phyloP scores from a whole-genome alignment of 768 basidiomycete genomes.

The Boletellus emodensis region DNA sequence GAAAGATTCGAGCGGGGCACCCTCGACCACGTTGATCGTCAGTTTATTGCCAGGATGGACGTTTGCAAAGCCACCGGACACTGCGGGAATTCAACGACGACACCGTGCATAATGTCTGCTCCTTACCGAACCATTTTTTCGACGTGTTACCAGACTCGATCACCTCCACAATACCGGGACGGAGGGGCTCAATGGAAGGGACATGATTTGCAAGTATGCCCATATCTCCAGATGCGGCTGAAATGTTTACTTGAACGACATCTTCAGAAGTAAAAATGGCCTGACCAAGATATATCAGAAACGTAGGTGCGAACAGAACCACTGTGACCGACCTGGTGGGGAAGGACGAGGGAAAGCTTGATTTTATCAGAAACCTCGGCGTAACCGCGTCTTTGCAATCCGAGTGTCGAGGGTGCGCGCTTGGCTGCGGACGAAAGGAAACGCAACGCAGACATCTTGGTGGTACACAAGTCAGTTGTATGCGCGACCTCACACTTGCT shows the following conservation, averaged over 20 bases:
- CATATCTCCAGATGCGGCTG: slow-evolving; percentile 96
- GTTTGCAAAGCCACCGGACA: slow-evolving; percentile 94
- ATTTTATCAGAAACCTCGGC: slow-evolving; percentile 91
- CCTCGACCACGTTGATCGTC: slow-evolving; percentile 97
- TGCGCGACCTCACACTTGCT: not conserved
- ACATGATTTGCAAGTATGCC: slow-evolving; percentile 99
- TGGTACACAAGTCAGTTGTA: not conserved
- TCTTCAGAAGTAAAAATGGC: slow-evolving; percentile 87
- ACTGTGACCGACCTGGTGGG: slow-evolving; percentile 75
- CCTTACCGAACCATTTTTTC: slow-evolving; percentile 97
- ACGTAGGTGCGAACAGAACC: not conserved
- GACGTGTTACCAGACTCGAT: slow-evolving; percentile 72
- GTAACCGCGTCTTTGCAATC: slow-evolving; percentile 73
- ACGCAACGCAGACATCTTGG: slow-evolving; percentile 71
- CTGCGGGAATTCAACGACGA: slow-evolving; percentile 39
- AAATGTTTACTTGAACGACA: slow-evolving; percentile 93
- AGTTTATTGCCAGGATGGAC: slow-evolving; percentile 96
- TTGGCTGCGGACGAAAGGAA: slow-evolving; percentile 62
- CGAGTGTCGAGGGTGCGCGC: slow-evolving; percentile 49
- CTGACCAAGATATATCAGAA: slow-evolving; percentile 40
- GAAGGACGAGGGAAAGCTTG: slow-evolving; percentile 88
- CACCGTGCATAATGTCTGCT: not conserved
- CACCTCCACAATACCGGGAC: slow-evolving; percentile 92
- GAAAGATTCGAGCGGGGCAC: slow-evolving; percentile 86
- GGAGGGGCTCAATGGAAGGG: slow-evolving; percentile 92